Conservation (phyloP, 768 basidiomycete species). For the Leccinum pellstonianum region DNA sequence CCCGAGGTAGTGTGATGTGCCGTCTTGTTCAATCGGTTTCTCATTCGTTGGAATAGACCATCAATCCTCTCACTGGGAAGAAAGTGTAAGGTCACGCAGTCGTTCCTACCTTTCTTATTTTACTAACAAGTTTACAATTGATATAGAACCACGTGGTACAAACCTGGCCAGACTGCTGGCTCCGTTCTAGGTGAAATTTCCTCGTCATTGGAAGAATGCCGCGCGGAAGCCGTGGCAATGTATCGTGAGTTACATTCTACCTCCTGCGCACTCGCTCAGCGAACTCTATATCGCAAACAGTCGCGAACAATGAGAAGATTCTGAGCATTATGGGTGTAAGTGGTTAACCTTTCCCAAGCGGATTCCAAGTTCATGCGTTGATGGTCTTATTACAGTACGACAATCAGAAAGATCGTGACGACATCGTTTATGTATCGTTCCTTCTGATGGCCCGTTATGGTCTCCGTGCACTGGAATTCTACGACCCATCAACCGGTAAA, state of each 20-base stretch:
- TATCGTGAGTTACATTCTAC: constrained; percentile 51
- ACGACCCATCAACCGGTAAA: constrained; percentile 75
- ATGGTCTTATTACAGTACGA: constrained; percentile 50
- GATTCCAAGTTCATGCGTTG: not conserved
- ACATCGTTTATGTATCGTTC: constrained; percentile 80
- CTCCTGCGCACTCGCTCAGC: not conserved
- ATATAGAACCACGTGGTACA: constrained; percentile 78
- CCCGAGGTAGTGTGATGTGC: constrained; percentile 48
- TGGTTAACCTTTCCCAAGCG: not conserved
- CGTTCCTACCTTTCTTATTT: not conserved
- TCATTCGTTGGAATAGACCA: constrained; percentile 47
- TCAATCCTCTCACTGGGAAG: constrained; percentile 79
- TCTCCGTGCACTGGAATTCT: constrained; percentile 76
- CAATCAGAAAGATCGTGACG: constrained; percentile 65
- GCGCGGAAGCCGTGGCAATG: constrained; percentile 85
- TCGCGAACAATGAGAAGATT: constrained; percentile 73
- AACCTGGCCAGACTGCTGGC: constrained; percentile 79
- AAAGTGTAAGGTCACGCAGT: constrained; percentile 50
- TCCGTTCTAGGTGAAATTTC: constrained; percentile 85
- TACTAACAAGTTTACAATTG: not conserved
- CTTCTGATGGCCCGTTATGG: constrained; percentile 85
- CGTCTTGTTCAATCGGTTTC: not conserved
- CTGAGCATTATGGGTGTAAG: constrained; percentile 77
- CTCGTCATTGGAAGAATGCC: constrained; percentile 90
- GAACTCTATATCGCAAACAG: constrained; percentile 33